Evolutionary conservation across 1,139 yeast genomes (phyloP).

Genomic region (Nematodospora anomalae): DNA sequence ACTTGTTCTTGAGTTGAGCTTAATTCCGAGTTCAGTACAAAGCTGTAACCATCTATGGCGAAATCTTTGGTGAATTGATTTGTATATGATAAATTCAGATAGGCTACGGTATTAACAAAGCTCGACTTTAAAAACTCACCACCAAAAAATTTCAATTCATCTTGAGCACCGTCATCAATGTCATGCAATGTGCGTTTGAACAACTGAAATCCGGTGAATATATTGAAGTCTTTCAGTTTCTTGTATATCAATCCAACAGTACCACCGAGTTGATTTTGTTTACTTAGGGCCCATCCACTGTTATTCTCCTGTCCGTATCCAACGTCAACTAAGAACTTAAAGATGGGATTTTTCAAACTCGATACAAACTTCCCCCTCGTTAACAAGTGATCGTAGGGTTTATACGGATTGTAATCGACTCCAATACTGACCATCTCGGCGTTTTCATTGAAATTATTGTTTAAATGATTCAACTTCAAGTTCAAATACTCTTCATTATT

Average conservation of each 20-base stretch:
- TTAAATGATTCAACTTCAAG: conserved; percentile 39
- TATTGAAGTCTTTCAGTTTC: conserved; percentile 18
- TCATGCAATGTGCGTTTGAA: conserved; percentile 44
- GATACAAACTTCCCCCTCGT: conserved; percentile 36
- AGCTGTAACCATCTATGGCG: conserved; percentile 29
- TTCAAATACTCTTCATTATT: conserved; percentile 43
- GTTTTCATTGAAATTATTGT: conserved; percentile 46
- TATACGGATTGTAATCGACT: conserved; percentile 47
- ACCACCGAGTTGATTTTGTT: conserved; percentile 39
- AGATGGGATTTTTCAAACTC: conserved; percentile 41
- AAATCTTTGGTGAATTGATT: conserved; percentile 30
- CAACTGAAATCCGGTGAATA: conserved; percentile 42
- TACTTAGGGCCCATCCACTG: conserved; percentile 39
- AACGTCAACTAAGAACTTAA: conserved; percentile 38
- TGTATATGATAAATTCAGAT: conserved; percentile 23
- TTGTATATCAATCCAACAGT: conserved; percentile 43
- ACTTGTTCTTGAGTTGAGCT: conserved; percentile 35
- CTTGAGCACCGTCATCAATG: conserved; percentile 40
- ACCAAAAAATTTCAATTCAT: conserved; percentile 30
- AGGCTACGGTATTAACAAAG: conserved; percentile 28
- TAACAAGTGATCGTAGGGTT: conserved; percentile 43
- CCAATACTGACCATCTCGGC: conserved; percentile 44
- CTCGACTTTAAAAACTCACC: conserved; percentile 42
- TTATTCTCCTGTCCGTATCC: conserved; percentile 40
- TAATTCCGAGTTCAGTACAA: conserved; percentile 28